A percentile compares a stretch with the other conserved stretches of the same genome.
Evolutionary conservation across 345 rosid genomes (phyloP).

Genomic region (Mallotus nudiflorus): DNA sequence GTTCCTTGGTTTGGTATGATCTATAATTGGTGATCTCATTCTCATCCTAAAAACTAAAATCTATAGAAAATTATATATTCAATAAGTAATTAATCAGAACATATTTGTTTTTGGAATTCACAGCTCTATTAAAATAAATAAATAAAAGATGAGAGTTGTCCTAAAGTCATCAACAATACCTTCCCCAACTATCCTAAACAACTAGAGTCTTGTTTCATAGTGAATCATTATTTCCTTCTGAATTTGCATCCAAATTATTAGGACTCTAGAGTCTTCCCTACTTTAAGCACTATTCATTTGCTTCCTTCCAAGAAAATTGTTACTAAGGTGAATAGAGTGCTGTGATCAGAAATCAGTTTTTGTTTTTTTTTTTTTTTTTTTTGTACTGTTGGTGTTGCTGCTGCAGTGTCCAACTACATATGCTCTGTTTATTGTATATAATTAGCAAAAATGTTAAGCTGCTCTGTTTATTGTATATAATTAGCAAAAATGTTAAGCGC

Average conservation of each 20-base stretch:
- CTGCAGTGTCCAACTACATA: neutral
- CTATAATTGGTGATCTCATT: conserved; percentile 1
- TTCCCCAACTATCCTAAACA: neutral
- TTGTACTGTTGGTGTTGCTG: neutral
- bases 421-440: neutral
- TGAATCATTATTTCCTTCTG: neutral
- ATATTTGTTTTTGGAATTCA: neutral
- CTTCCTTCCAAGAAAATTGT: neutral
- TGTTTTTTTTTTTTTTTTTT: neutral
- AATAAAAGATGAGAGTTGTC: neutral
- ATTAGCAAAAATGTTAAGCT: neutral
- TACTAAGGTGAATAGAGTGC: neutral
- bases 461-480: too few species aligned
- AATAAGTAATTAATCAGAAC: neutral
- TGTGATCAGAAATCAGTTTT: neutral
- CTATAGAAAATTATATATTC: neutral
- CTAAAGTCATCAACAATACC: neutral
- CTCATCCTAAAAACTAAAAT: neutral
- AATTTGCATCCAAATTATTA: neutral
- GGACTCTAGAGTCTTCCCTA: neutral
- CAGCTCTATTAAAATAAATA: neutral
- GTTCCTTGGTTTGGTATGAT: too few species aligned
- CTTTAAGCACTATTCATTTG: neutral
- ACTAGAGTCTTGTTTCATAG: neutral
- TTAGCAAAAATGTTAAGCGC: neutral